Evolutionary conservation across 2,329 filamentous ascomycete genomes (phyloP), one percentile per base, ranked within the genome.

Genomic region (Colletotrichum phormii): DNA sequence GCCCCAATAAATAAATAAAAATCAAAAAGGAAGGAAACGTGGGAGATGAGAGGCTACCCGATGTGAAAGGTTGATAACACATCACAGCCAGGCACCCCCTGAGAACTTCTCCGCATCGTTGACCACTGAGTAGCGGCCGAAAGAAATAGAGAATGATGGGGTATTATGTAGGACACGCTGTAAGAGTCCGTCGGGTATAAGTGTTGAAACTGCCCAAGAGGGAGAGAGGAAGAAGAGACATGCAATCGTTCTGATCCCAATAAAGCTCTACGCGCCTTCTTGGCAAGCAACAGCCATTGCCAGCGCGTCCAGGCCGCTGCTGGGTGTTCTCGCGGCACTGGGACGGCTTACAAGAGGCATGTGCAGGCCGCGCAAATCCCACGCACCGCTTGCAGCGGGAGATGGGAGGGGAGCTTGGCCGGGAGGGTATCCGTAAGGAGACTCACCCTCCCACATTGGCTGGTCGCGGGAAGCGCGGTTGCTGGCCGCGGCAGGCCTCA

Each of bases 251-350:
- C 15, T 24, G 53, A 37, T n/a, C 51, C 18, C 24, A 24, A 26
- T 8, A 3, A 7, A 29, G 15, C 22, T 22, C 22, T 72, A 73
- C 7, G 57, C 70, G 57, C 83, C 83, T 75, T 88, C 86, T 77
- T 88, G 86, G 74, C 86, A 88, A 29, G 86, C 88, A 15, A 89
- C 84, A 26, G 87, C 88, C 82, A 87, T 84, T 59, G 88, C 88
- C 24, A 90, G 81, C 8, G 88, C 85, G 74, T 90, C 88, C 5
- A 90, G 84, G 24, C 88, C 88, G 71, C 85, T 89, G 75, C 82
- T 87, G n/a, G 83, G 83, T n/a, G 84, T 84, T 71, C 84, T 81
- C 3, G 78, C 77, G 7, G 81, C 77, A 13, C 78, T 80, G 4
- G 87, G 87, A n/a, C 86, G 85, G 74, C 79, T 82, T 75, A 86